Conservation (phyloP, 805 yeast species). For the Ogataea neopini region DNA sequence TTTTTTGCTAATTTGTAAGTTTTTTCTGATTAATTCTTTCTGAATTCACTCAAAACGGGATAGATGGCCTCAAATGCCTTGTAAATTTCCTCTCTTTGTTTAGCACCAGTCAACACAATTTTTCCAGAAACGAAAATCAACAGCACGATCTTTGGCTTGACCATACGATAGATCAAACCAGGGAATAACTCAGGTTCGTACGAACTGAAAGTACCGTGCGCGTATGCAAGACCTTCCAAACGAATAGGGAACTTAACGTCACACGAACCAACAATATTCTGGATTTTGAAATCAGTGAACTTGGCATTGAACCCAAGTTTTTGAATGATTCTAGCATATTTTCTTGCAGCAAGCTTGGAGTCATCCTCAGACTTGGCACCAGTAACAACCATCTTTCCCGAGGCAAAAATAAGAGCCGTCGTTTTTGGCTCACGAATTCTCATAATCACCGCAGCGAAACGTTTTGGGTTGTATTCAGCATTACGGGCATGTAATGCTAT, state of each 20-base stretch:
- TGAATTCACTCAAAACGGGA: constrained; percentile 97
- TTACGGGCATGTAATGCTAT: constrained; percentile 98
- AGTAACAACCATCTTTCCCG: constrained; percentile 99
- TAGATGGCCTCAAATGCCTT: constrained; percentile 98
- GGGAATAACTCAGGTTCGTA: constrained; percentile 98
- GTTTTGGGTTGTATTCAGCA: constrained; percentile 97
- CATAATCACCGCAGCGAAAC: constrained; percentile 99
- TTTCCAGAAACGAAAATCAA: constrained; percentile 96
- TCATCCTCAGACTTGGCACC: constrained; percentile 99
- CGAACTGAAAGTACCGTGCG: constrained; percentile 98
- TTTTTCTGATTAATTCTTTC: constrained; percentile 48
- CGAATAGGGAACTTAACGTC: constrained; percentile 98
- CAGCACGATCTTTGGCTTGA: constrained; percentile 94
- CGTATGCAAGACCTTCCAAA: constrained; percentile 94
- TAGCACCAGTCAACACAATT: constrained; percentile 97
- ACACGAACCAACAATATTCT: constrained; percentile 97
- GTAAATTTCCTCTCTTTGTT: constrained; percentile 97
- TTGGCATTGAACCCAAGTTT: constrained; percentile 97
- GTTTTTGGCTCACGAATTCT: constrained; percentile 99
- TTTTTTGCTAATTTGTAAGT: too few species aligned
- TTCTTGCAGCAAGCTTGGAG: constrained; percentile 95
- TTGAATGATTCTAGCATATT: constrained; percentile 96
- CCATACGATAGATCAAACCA: constrained; percentile 98
- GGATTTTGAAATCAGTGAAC: constrained; percentile 96
- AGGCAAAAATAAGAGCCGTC: constrained; percentile 95